These are phyloP conservation scores for Exophiala xenobiotica DNA, from an alignment of 2,329 filamentous ascomycete genomes.

Conservation along the genomic window DNA sequence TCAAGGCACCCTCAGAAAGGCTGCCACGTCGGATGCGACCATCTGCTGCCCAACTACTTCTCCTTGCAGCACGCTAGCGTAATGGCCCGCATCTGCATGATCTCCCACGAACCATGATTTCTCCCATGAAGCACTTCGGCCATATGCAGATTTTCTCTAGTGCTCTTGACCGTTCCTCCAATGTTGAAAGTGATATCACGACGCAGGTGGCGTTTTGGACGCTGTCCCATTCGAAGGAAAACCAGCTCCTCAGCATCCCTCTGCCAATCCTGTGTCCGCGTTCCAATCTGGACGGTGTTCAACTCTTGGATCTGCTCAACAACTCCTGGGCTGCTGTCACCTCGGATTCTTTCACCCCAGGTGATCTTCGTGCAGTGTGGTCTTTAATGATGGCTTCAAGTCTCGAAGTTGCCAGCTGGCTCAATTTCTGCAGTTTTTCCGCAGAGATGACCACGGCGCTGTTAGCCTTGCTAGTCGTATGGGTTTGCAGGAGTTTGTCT, in stretches of 20 bases:
- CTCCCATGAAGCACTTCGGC: constrained; percentile 6
- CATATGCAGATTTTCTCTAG: constrained; percentile 19
- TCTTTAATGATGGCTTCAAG: constrained; percentile 40
- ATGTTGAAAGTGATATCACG: neutral
- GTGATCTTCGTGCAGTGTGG: constrained; percentile 34
- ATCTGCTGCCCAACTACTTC: constrained; percentile 26
- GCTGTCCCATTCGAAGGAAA: constrained; percentile 8
- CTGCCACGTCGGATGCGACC: constrained; percentile 24
- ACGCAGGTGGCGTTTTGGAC: constrained; percentile 12
- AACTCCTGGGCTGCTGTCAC: constrained; percentile 44
- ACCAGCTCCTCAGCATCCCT: neutral
- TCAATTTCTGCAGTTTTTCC: constrained; percentile 34
- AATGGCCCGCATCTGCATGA: constrained; percentile 20
- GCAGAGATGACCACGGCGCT: constrained; percentile 8
- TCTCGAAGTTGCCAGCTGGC: constrained; percentile 38
- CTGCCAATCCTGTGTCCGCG: neutral
- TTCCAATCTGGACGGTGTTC: constrained; percentile 5
- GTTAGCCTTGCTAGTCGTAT: constrained; percentile 14
- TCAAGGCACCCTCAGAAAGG: constrained; percentile 26
- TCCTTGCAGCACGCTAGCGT: constrained; percentile 19
- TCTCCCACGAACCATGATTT: constrained; percentile 20
- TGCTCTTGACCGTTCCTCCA: neutral
- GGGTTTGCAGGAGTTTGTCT: constrained; percentile 25
- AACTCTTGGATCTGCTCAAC: constrained; percentile 34
- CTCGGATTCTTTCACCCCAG: constrained; percentile 39